Evolutionary conservation across 148 eudicot species (phyloP), one percentile per base, ranked within the genome.

Genomic region (Vaccinium vitisidaea): DNA sequence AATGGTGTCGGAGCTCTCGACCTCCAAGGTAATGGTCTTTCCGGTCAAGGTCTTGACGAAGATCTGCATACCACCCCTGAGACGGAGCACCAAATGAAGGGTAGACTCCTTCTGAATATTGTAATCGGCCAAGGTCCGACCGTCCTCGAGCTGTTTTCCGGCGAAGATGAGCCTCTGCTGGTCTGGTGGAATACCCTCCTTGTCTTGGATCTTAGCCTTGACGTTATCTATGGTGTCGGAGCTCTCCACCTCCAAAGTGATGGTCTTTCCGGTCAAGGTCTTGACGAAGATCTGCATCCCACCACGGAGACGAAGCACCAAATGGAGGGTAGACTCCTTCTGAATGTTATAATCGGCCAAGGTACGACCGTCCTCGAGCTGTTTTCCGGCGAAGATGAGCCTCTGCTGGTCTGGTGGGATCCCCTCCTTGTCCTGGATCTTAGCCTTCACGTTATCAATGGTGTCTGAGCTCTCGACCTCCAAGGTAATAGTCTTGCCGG

Each of bases 91-190:
- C 69, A 61, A 61, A 25, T 61, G 69, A 6, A 61, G 69, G 69
- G 69, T 61, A 10, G 69, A 61, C 25, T 61, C 69, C 69, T 61
- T 61, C 27, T 61, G 69, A 21, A 61, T 61, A 8, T 61, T 61
- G 4, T 61, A 61, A 3, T 61, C 69, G 69, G 69, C 69, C 69
- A 61, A n/a, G 69, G 69, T 61, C 7, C 69, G 69, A 11, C 69
- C 69, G 69, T 61, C 69, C 69, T 61, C 69, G 12, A 61, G 69
- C 27, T 61, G 69, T 25, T 61, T 61, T 0, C 69, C 69, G 69
- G 69, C 69, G 6, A 61, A 61, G 69, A 61, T 61, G 19, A 61
- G 69, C 69, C 69, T 61, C 69, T 61, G 69, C 69, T 61, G 69
- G 19, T 61, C 69, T 11, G 69, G 69, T 1, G 69, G 69, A 27